phyloP scores from a whole-genome alignment of 139 green algal species.

The Tetraselmis striata region DNA sequence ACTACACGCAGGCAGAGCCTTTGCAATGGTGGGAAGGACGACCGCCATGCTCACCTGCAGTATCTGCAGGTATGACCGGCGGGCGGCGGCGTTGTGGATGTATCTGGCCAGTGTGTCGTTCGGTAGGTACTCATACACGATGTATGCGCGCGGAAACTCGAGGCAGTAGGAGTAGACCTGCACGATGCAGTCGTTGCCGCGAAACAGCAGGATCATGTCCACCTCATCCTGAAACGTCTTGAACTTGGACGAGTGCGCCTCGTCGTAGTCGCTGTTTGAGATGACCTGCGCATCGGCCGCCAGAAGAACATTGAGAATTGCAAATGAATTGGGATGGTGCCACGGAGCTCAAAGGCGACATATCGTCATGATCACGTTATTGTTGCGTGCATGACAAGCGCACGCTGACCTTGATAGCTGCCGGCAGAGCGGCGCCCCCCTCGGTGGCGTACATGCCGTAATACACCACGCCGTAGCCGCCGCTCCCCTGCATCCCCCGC shows the following conservation, averaged over 20 bases:
- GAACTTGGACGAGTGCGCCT: neutral
- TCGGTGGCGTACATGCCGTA: neutral
- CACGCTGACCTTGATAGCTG: neutral
- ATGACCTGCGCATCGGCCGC: neutral
- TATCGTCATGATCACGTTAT: no score
- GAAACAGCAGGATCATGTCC: neutral
- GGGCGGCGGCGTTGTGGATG: neutral
- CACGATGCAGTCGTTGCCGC: neutral
- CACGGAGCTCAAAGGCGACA: no score
- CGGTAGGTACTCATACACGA: neutral
- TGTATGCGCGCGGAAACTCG: neutral
- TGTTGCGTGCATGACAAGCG: no score
- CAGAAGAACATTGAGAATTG: no score
- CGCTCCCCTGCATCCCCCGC: neutral
- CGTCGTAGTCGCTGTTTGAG: neutral
- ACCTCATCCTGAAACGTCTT: neutral
- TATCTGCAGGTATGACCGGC: neutral
- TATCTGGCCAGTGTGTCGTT: neutral
- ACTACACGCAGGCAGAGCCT: no score
- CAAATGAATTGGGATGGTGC: no score
- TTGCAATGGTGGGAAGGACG: no score
- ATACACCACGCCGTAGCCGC: neutral
- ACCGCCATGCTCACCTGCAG: neutral
- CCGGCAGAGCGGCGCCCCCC: neutral
- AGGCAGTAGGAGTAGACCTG: neutral